Evolutionary conservation across 352 stramenopile genomes (phyloP), one percentile per base, ranked within the genome.

Genomic region (Globisporangium apiculatum): DNA sequence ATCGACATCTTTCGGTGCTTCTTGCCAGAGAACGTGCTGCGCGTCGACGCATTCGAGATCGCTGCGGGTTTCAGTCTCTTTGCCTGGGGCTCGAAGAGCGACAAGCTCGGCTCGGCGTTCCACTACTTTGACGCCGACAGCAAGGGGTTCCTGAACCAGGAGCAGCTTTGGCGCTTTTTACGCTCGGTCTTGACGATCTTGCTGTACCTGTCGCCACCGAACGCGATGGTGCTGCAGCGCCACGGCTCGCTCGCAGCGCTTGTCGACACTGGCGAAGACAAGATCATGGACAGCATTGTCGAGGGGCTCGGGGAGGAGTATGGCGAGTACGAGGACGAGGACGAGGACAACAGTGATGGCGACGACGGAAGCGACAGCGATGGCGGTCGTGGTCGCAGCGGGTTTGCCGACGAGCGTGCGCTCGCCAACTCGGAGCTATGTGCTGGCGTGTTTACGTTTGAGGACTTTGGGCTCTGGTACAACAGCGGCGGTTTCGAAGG

Each of bases 381-480:
- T 58, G 71, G 78, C 50, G 68, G 60, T 5, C 24, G 24, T 31
- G 68, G 73, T 18, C 58, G 51, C 12, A 48, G 68, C 10, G 53
- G 18, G 3, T 38, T 58, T 1, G 48, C 12, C 5, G 45, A 58
- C 7, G 51, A 57, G n/a, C 71, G 67, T 17, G 66, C 71, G n/a
- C 62, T 69, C 31, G 62, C 68, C 14, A 80, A 76, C 47, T 81
- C 76, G 1, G 76, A 89, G 43, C 61, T 83, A 53, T 77, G 67
- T 9, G 45, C 78, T 14, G 77, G 72, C 11, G 63, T 87, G 5
- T 91, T 86, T 61, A 83, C 71, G 8, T 95, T 95, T 69, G 85
- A 93, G 67, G 74, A 91, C 15, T 95, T 95, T 57, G 85, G 83
- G 1, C 52, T 76, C 36, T 95, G 85, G 85, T 95, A 95, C 60